Percentiles rank a stretch among this genome's conserved stretches.
Evolutionary conservation across 495 filamentous ascomycete species (phyloP).

Genomic region (Sordaria brevicollis): DNA sequence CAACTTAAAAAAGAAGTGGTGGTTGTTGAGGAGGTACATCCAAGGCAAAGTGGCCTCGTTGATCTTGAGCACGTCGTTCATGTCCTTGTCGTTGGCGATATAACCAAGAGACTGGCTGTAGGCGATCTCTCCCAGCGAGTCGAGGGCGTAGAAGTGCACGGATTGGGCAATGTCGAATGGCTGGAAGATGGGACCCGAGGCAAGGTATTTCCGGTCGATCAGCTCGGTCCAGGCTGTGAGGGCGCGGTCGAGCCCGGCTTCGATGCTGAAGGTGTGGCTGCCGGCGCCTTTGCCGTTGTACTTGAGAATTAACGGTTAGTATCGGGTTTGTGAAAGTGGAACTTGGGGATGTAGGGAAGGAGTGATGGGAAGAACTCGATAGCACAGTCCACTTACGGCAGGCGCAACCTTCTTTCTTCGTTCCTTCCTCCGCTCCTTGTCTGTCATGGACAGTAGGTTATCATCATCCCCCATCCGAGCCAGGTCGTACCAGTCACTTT

Average conservation of each 20-base stretch:
- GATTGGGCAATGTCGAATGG: slow-evolving; percentile 43
- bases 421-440: slow-evolving; percentile 17
- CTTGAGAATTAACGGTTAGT: not conserved
- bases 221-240: slow-evolving; percentile 30
- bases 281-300: slow-evolving; percentile 29
- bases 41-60: slow-evolving; percentile 41
- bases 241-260: slow-evolving; percentile 36
- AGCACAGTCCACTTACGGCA: slow-evolving; percentile 12
- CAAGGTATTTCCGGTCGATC: slow-evolving; percentile 39
- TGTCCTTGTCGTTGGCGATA: slow-evolving; percentile 46
- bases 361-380: not conserved
- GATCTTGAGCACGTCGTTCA: slow-evolving; percentile 42
- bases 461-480: slow-evolving; percentile 29
- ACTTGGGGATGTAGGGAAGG: not conserved
- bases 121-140: slow-evolving; percentile 54
- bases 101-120: slow-evolving; percentile 55
- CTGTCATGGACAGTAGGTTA: slow-evolving; percentile 23
- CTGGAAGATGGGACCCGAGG: slow-evolving; percentile 19
- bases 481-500: slow-evolving; percentile 32
- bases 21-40: slow-evolving; percentile 38
- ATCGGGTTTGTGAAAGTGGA: not conserved
- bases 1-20: slow-evolving; percentile 44
- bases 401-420: slow-evolving; percentile 20
- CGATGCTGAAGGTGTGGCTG: slow-evolving; percentile 21
- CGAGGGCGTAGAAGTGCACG: slow-evolving; percentile 45